phyloP scores from a whole-genome alignment of 768 basidiomycete species.

The Mrakia blollopis region DNA sequence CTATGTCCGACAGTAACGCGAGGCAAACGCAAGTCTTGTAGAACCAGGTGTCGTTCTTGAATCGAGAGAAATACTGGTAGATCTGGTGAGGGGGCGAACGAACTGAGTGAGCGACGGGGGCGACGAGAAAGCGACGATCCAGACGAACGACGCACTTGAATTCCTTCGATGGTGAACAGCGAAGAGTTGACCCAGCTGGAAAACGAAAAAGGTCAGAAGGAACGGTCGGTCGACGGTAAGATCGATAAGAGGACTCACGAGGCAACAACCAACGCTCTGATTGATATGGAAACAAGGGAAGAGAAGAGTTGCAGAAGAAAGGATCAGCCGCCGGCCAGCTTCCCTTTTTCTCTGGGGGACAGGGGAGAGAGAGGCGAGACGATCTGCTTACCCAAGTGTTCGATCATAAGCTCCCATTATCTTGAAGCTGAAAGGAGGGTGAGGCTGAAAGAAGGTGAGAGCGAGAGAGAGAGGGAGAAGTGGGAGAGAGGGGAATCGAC shows the following conservation, averaged over 20 bases:
- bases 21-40: neutral
- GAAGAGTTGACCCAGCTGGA: neutral
- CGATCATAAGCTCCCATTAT: neutral
- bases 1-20: neutral
- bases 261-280: neutral
- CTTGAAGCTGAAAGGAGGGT: neutral
- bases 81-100: neutral
- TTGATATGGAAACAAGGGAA: neutral
- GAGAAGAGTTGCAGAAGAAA: neutral
- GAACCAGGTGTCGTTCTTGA: constrained; percentile 2
- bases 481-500: too few relatives aligned
- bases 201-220: neutral
- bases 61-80: constrained; percentile 5
- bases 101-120: neutral
- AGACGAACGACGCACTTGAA: neutral
- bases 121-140: neutral
- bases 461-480: neutral
- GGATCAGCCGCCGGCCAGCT: neutral
- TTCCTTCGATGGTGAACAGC: neutral
- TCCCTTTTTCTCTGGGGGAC: neutral
- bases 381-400: neutral
- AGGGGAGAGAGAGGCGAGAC: neutral
- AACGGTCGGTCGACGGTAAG: neutral
- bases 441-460: neutral
- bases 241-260: neutral